These are phyloP conservation scores for Sphaerobolus stellatus DNA, from an alignment of 1,284 basidiomycete genomes.

Conservation along the genomic window DNA sequence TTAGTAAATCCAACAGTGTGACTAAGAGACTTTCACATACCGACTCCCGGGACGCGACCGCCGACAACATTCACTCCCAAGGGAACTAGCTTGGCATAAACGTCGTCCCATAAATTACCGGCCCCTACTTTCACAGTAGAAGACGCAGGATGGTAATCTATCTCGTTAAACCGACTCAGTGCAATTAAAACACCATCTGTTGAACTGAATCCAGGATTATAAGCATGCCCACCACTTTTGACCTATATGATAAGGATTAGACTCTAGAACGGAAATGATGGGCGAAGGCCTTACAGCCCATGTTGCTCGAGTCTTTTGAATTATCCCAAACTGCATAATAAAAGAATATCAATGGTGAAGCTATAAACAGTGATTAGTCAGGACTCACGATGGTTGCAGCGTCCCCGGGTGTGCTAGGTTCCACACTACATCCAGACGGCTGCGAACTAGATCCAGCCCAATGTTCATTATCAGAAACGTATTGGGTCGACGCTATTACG, in stretches of 20 bases:
- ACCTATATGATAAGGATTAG: too few species aligned
- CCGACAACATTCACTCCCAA: conserved; percentile 21
- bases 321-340: not conserved
- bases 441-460: not conserved
- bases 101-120: conserved; percentile 24
- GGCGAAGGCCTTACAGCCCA: not conserved
- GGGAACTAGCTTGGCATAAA: conserved; percentile 20
- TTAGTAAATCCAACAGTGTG: not conserved
- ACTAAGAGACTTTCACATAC: conserved; percentile 10
- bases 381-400: not conserved
- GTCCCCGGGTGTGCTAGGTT: not conserved
- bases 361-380: not conserved
- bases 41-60: conserved; percentile 20
- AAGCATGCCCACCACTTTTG: conserved; percentile 24
- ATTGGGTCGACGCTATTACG: not conserved
- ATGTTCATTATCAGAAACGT: not conserved
- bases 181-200: conserved; percentile 26
- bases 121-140: conserved; percentile 18
- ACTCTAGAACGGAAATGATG: not conserved
- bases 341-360: too few species aligned
- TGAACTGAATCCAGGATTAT: conserved; percentile 22
- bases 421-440: not conserved
- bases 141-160: conserved; percentile 13
- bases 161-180: conserved; percentile 20
- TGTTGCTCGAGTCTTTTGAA: not conserved